Evolutionary conservation across 306 rosid species (phyloP).

Genomic region (Cicer chorassanicum): DNA sequence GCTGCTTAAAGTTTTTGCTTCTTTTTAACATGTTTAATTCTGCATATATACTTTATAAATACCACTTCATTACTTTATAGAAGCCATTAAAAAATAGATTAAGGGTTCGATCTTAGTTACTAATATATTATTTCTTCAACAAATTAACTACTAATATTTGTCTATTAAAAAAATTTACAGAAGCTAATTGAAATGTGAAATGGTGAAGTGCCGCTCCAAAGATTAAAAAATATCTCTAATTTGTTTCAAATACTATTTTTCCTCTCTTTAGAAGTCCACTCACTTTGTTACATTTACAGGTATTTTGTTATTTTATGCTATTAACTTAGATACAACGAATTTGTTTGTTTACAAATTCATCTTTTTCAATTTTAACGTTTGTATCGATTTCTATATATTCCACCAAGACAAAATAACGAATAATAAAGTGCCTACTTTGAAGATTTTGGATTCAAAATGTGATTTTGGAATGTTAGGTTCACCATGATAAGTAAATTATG

Average conservation of each 20-base stretch:
- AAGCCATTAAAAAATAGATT: neutral
- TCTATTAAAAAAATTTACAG: neutral
- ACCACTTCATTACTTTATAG: neutral
- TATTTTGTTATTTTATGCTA: no score
- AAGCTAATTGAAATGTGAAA: conserved; percentile 41
- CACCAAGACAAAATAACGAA: no score
- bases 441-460: conserved; percentile 32
- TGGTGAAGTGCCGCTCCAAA: neutral
- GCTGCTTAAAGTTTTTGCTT: conserved; percentile 45
- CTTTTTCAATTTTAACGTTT: no score
- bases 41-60: conserved; percentile 40
- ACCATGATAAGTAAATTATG: neutral
- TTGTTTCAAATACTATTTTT: neutral
- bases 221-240: no score
- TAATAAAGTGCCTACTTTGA: neutral
- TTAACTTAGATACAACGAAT: no score
- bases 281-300: no score
- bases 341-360: no score
- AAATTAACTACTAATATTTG: no score
- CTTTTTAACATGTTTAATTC: conserved; percentile 46
- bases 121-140: no score
- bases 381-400: no score
- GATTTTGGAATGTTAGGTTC: conserved; percentile 27
- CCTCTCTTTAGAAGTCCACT: no score
- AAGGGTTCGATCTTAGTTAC: no score